Conservation (phyloP, 768 basidiomycete genomes). For the Lactifluus echinatus region DNA sequence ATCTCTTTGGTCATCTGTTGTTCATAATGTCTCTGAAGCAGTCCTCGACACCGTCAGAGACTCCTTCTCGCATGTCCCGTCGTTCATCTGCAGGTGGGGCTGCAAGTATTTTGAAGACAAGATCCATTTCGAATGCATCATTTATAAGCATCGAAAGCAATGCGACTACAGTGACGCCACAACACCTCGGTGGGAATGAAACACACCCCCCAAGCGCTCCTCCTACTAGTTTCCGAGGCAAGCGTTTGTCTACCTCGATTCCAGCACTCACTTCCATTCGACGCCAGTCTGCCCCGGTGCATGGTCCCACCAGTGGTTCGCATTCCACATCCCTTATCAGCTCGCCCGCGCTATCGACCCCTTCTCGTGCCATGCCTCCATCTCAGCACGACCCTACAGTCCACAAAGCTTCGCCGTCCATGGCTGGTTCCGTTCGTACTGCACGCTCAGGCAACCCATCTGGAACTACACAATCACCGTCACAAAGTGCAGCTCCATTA, state of each 20-base stretch:
- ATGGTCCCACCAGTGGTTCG: slow-evolving; percentile 22
- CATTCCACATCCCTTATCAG: slow-evolving; percentile 21
- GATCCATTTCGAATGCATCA: slow-evolving; percentile 44
- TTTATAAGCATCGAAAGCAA: slow-evolving; percentile 33
- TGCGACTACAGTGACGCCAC: slow-evolving; percentile 38
- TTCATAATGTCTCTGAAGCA: slow-evolving; percentile 12
- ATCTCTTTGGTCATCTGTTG: neutral
- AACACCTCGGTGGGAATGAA: slow-evolving; percentile 20
- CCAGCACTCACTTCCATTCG: slow-evolving; percentile 21
- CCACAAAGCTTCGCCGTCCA: slow-evolving; percentile 25
- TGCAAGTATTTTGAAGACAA: slow-evolving; percentile 39
- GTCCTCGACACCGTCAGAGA: slow-evolving; percentile 37
- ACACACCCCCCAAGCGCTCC: slow-evolving; percentile 24
- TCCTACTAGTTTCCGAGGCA: slow-evolving; percentile 30
- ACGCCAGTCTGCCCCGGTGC: slow-evolving; percentile 20
- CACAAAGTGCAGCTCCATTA: slow-evolving; percentile 5
- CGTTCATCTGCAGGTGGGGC: slow-evolving; percentile 36
- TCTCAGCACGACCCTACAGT: slow-evolving; percentile 1
- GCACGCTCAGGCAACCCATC: slow-evolving; percentile 23
- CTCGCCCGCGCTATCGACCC: slow-evolving; percentile 26
- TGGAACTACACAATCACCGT: slow-evolving; percentile 17
- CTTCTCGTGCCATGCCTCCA: slow-evolving; percentile 16
- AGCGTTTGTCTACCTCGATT: slow-evolving; percentile 28
- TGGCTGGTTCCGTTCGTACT: slow-evolving; percentile 22
- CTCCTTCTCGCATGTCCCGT: slow-evolving; percentile 45